Base-by-base conservation (phyloP, 495 filamentous ascomycete species). In the Physcia stellaris region DNA sequence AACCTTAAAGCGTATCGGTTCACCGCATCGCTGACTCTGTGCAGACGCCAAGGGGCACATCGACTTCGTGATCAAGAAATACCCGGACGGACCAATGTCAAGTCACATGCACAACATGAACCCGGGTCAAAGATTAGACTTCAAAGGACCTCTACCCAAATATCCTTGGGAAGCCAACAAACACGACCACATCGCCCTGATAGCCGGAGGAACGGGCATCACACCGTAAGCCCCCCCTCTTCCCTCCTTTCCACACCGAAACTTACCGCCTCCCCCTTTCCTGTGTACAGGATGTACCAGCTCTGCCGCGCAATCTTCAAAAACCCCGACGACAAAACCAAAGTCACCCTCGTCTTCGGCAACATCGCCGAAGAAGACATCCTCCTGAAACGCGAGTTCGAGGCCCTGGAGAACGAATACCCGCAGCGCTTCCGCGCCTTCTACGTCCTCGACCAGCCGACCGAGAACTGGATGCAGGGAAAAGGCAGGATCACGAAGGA, bases 71-170 rank as follows among this genome's bases (percentile, higher is more conserved):
- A 74, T 98, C 55, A 98, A 98, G 70, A 68, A 67, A 51, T 98
- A 98, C 64, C 77, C 80, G 43, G 67, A 75, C 50, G 90, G 90
- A 15, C 80, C 85, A 31, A 96, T 98, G 92, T 86, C 79, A 36
- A 71, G 76, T 42, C 80, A 94, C 61, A 36, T 98, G 12, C 86
- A 95, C 66, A 69, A 68, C 47, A 73, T 98, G 83, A 66, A 65
- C 23, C 74, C 79, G 39, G 78, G 82, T 48, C 76, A 96, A 58
- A 63, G 67, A 24, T 73, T 98, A 32, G 76, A 84, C 24, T 73
- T 96, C 67, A 98, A 98, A 67, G 90, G 90, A 12, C 90, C 90
- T 1, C 71, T 98, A 13, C 82, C 85, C 41, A 98, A 98, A 63
- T 98, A 95, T 63, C 67, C 75, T 18, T 96, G 86, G 86, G 53